These are phyloP conservation scores for Pseudocercospora cruenta DNA, from an alignment of 2,329 filamentous ascomycete genomes.

Conservation along the genomic window DNA sequence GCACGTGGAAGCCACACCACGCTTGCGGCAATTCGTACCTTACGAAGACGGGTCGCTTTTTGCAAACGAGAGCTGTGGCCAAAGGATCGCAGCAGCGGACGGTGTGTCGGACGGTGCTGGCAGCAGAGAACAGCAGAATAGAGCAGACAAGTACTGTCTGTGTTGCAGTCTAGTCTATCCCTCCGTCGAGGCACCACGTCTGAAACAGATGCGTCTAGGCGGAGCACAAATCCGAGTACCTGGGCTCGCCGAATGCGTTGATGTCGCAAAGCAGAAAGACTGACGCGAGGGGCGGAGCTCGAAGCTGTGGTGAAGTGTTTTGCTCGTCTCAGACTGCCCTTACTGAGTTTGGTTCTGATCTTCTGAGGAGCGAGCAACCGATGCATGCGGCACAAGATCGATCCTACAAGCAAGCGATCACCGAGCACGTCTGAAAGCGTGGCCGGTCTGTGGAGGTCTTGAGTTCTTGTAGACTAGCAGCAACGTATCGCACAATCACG, in stretches of 20 bases:
- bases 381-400: not conserved
- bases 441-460: not conserved
- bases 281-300: not conserved
- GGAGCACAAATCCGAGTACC: not conserved
- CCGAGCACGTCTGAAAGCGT: no score
- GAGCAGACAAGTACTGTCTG: no score
- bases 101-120: not conserved
- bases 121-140: not conserved
- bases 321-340: not conserved
- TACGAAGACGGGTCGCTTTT: not conserved
- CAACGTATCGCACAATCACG: not conserved
- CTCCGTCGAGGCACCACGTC: not conserved
- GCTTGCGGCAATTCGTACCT: slow-evolving; percentile 1
- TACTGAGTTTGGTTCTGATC: not conserved
- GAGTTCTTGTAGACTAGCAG: not conserved
- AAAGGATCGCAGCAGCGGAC: not conserved
- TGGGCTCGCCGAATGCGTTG: not conserved
- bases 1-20: not conserved
- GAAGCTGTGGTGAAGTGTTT: not conserved
- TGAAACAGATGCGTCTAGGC: not conserved
- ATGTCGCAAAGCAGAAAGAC: not conserved
- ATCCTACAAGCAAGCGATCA: no score
- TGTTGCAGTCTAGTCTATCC: not conserved
- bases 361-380: not conserved
- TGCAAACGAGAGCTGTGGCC: not conserved